Conservation (phyloP, 768 basidiomycete genomes). For the Gymnopilus dilepis region DNA sequence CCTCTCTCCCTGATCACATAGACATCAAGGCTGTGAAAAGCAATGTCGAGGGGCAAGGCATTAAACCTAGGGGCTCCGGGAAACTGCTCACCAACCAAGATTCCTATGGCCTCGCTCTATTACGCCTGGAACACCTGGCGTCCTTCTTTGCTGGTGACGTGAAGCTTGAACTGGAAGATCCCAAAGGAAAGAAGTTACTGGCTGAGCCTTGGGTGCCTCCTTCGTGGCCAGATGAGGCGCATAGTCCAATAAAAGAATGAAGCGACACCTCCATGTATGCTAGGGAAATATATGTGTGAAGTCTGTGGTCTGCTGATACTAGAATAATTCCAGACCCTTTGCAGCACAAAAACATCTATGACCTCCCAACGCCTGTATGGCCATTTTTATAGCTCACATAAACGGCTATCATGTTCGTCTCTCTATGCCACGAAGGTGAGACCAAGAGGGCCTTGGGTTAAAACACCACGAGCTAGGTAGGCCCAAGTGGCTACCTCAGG, state of each 20-base stretch:
- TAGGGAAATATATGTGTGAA: too few species aligned
- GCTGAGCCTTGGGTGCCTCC: constrained; percentile 73
- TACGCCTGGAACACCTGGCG: constrained; percentile 79
- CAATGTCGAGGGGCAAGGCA: constrained; percentile 27
- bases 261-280: background rate
- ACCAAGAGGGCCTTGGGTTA: too few species aligned
- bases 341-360: too few species aligned
- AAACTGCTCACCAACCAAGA: constrained; percentile 68
- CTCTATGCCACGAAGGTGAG: too few species aligned
- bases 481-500: too few species aligned
- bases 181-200: constrained; percentile 38
- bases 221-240: constrained; percentile 56
- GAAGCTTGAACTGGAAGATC: constrained; percentile 44
- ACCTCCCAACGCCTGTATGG: too few species aligned
- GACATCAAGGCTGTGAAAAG: constrained; percentile 39
- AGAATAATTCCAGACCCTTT: too few species aligned
- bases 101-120: constrained; percentile 76
- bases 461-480: too few species aligned
- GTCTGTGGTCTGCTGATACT: too few species aligned
- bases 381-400: too few species aligned
- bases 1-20: constrained; percentile 35
- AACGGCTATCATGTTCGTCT: too few species aligned
- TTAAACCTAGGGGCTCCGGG: constrained; percentile 74
- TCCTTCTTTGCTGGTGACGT: constrained; percentile 55
- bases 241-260: constrained; percentile 4